These are phyloP conservation scores for Nitzschia sp. DNA, from an alignment of 108 stramenopile genomes.

Conservation along the genomic window DNA sequence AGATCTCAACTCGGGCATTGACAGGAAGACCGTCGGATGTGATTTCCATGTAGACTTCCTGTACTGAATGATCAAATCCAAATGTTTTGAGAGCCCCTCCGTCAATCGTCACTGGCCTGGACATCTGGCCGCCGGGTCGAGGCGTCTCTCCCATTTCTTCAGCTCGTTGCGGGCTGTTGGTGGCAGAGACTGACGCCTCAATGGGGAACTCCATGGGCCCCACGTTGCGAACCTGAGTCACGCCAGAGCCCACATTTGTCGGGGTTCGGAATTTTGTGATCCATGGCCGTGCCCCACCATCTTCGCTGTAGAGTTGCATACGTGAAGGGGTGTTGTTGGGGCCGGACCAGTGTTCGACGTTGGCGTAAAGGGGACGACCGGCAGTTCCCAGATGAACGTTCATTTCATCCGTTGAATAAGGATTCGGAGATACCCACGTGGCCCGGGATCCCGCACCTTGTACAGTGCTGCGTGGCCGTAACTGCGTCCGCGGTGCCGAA, in stretches of 20 bases:
- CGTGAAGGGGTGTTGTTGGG: conserved; percentile 62
- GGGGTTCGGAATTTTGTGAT: conserved; percentile 54
- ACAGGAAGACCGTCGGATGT: conserved; percentile 11
- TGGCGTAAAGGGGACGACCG: conserved; percentile 60
- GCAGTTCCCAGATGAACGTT: conserved; percentile 53
- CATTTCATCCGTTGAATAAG: conserved; percentile 18
- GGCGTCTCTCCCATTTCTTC: neutral
- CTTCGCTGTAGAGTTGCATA: conserved; percentile 59
- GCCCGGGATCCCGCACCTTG: neutral
- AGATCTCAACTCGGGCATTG: conserved; percentile 57
- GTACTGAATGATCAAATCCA: conserved; percentile 46
- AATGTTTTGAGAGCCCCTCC: conserved; percentile 77
- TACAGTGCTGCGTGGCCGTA: neutral
- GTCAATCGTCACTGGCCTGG: conserved; percentile 56
- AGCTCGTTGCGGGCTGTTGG: conserved; percentile 1
- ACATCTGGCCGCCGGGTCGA: conserved; percentile 27
- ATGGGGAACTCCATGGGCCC: conserved; percentile 68
- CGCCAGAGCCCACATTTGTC: conserved; percentile 21
- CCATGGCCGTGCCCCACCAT: conserved; percentile 58
- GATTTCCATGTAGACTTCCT: neutral
- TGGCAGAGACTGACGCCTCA: conserved; percentile 9
- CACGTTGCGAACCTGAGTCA: conserved; percentile 62
- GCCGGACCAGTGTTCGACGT: conserved; percentile 53
- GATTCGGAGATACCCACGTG: conserved; percentile 10
- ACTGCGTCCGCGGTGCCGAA: neutral